Evolutionary conservation across 2,329 filamentous ascomycete species (phyloP).

Genomic region (Colletotrichum simmondsii): DNA sequence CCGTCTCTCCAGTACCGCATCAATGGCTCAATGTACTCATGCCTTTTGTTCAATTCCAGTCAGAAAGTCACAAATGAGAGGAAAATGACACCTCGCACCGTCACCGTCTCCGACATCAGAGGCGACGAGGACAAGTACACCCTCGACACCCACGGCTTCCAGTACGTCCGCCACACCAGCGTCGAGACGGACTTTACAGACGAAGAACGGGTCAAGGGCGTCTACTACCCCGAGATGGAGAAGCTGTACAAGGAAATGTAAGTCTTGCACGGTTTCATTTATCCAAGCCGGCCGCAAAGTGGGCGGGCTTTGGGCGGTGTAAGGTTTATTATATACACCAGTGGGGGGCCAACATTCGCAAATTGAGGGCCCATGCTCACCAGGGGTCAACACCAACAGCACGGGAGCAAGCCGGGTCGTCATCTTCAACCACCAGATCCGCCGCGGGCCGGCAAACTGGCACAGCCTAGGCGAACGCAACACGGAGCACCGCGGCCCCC

Average conservation of each 20-base stretch:
- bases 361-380: conserved; percentile 25
- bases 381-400: conserved; percentile 31
- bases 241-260: conserved; percentile 35
- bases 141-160: conserved; percentile 64
- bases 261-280: conserved; percentile 10
- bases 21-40: conserved; percentile 7
- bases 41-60: conserved; percentile 9
- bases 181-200: conserved; percentile 66
- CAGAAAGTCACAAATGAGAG: conserved; percentile 73
- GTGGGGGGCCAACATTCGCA: conserved; percentile 22
- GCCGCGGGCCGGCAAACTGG: conserved; percentile 55
- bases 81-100: conserved; percentile 68
- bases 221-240: conserved; percentile 42
- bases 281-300: not conserved
- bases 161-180: conserved; percentile 62
- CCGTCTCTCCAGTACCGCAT: not conserved
- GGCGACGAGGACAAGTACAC: conserved; percentile 75
- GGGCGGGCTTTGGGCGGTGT: conserved; percentile 17
- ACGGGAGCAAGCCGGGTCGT: conserved; percentile 42
- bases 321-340: conserved; percentile 9
- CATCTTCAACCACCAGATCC: conserved; percentile 45
- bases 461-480: conserved; percentile 72
- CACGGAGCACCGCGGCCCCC: conserved; percentile 64
- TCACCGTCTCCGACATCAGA: conserved; percentile 64
- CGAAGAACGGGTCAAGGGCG: conserved; percentile 59